A percentile compares a stretch with the other conserved stretches of the same genome.
phyloP scores from a whole-genome alignment of 371 early-diverging fungal genomes.

The Agmasoma carcini region DNA sequence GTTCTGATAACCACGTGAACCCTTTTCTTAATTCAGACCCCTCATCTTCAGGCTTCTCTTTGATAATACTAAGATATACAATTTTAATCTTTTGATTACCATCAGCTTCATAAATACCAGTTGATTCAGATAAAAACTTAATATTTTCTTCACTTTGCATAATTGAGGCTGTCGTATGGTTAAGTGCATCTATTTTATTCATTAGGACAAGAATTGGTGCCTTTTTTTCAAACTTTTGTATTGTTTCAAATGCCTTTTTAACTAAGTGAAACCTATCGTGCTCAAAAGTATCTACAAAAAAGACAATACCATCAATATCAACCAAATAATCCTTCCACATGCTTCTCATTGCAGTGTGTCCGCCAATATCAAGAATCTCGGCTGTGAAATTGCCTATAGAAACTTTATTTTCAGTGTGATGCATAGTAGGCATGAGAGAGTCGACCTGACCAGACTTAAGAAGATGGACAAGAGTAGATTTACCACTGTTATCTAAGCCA shows the following conservation, averaged over 20 bases:
- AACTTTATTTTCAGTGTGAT: conserved; percentile 53
- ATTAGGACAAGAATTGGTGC: conserved; percentile 54
- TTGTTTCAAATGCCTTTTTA: conserved; percentile 43
- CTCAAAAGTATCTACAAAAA: conserved; percentile 52
- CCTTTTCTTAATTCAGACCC: conserved; percentile 36
- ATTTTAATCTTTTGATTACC: conserved; percentile 42
- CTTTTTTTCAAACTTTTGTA: conserved; percentile 37
- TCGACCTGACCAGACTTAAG: conserved; percentile 89
- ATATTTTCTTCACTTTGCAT: conserved; percentile 32
- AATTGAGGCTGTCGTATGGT: conserved; percentile 27
- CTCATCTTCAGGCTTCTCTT: conserved; percentile 34
- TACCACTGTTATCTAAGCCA: conserved; percentile 97
- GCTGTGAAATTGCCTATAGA: conserved; percentile 53
- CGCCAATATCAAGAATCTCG: conserved; percentile 51
- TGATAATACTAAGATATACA: conserved; percentile 45
- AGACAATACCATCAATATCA: conserved; percentile 53
- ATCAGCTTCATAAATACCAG: conserved; percentile 37
- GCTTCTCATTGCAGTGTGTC: conserved; percentile 50
- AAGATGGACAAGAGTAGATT: conserved; percentile 94
- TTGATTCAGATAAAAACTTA: conserved; percentile 19
- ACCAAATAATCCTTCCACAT: conserved; percentile 53
- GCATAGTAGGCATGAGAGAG: conserved; percentile 83
- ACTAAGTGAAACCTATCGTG: conserved; percentile 47
- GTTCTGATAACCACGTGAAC: conserved; percentile 41
- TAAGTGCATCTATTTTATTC: conserved; percentile 53